Evolutionary conservation across 768 basidiomycete species (phyloP).

Genomic region (Lactarius akahatsu): DNA sequence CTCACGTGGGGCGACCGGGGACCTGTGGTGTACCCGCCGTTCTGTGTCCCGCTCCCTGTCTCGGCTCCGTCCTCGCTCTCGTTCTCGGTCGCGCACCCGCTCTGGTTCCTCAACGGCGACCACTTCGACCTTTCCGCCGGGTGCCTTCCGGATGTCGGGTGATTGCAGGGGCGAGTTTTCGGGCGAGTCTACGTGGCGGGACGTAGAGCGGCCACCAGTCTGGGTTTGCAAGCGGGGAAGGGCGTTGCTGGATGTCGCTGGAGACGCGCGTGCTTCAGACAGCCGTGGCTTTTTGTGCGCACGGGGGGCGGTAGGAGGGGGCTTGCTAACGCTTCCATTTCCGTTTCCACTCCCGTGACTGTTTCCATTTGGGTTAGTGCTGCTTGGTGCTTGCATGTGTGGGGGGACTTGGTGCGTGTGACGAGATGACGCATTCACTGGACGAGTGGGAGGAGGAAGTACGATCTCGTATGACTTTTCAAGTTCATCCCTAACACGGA

Average conservation of each 20-base stretch:
- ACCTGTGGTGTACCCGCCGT: conserved; percentile 19
- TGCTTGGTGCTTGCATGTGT: conserved; percentile 31
- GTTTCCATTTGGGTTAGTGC: conserved; percentile 33
- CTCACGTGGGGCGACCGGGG: conserved; percentile 19
- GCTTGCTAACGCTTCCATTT: conserved; percentile 41
- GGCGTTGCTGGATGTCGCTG: conserved; percentile 22
- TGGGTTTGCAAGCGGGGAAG: conserved; percentile 28
- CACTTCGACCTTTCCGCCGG: conserved; percentile 42
- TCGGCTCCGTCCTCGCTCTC: conserved; percentile 34
- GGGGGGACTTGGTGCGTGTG: conserved; percentile 42
- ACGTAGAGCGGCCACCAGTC: conserved; percentile 22
- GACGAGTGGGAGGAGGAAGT: conserved; percentile 44
- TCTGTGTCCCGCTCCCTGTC: conserved; percentile 33
- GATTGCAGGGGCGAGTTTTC: conserved; percentile 29
- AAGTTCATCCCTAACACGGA: conserved; percentile 59
- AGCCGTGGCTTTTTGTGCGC: conserved; percentile 78
- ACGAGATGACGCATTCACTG: conserved; percentile 41
- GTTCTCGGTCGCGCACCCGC: conserved; percentile 33
- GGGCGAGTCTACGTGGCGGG: conserved; percentile 28
- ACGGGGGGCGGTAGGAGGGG: conserved; percentile 75
- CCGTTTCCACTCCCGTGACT: conserved; percentile 30
- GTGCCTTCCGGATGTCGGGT: conserved; percentile 27
- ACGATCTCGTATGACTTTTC: conserved; percentile 74
- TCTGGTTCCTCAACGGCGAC: conserved; percentile 56
- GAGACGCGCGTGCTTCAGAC: conserved; percentile 45